phyloP scores from a whole-genome alignment of 23 red algal species.

The Chondrus crispus region DNA sequence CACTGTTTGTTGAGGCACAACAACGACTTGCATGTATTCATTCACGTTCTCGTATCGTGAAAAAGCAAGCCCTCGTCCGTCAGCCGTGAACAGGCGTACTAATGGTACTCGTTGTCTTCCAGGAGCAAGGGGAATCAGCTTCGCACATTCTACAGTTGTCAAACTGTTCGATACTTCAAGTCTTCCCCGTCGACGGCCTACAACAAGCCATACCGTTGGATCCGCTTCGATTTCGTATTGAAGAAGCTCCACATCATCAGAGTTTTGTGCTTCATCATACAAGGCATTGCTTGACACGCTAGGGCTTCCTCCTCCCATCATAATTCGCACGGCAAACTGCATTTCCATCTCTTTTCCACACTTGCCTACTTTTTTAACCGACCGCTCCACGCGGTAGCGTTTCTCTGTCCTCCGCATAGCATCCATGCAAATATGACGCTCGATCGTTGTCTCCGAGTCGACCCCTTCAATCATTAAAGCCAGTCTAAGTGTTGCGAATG shows the following conservation, averaged over 20 bases:
- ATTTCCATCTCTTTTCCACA: conserved; percentile 29
- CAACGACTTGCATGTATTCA: conserved; percentile 51
- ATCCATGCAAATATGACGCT: conserved; percentile 31
- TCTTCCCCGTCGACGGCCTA: conserved; percentile 42
- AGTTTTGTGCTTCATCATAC: background rate
- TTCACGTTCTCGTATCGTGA: conserved; percentile 57
- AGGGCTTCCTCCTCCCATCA: background rate
- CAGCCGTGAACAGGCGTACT: conserved; percentile 29
- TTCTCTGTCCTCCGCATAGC: conserved; percentile 22
- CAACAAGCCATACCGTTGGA: conserved; percentile 48
- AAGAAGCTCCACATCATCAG: background rate
- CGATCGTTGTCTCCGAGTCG: background rate
- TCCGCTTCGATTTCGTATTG: conserved; percentile 66
- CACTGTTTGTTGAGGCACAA: conserved; percentile 25
- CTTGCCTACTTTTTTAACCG: background rate
- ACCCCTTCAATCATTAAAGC: conserved; percentile 33
- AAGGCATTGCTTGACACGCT: background rate
- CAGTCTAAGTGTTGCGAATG: background rate
- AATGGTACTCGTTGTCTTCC: conserved; percentile 35
- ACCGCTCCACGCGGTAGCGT: conserved; percentile 53
- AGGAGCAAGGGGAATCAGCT: conserved; percentile 21
- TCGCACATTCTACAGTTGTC: background rate
- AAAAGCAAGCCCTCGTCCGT: conserved; percentile 29
- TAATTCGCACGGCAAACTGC: conserved; percentile 13
- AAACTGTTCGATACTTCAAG: background rate